Evolutionary conservation across 2,329 filamentous ascomycete species (phyloP).

Genomic region (Tolypocladium amazonense): DNA sequence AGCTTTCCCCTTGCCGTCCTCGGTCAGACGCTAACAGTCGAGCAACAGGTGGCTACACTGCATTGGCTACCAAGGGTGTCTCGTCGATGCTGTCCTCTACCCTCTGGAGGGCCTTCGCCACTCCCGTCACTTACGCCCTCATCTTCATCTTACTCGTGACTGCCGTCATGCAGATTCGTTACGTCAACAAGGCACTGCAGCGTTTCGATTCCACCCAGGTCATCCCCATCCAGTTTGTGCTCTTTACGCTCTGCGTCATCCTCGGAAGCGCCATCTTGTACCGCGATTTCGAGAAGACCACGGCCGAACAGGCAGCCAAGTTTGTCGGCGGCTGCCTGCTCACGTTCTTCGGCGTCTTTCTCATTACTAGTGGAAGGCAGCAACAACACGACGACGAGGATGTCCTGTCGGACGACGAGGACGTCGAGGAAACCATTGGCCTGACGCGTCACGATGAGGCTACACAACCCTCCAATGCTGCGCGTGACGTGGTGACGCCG

Average conservation of each 20-base stretch:
- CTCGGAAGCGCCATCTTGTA: conserved; percentile 88
- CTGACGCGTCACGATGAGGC: conserved; percentile 38
- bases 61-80: conserved; percentile 89
- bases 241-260: conserved; percentile 93
- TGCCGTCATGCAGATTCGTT: conserved; percentile 93
- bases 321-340: conserved; percentile 85
- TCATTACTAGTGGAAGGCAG: conserved; percentile 80
- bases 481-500: conserved; percentile 11
- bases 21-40: neutral
- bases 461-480: conserved; percentile 7
- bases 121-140: conserved; percentile 85
- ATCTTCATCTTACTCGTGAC: conserved; percentile 68
- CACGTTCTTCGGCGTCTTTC: conserved; percentile 93
- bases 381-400: conserved; percentile 46
- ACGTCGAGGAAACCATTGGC: conserved; percentile 53
- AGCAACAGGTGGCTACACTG: conserved; percentile 80
- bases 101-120: conserved; percentile 78
- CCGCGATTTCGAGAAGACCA: conserved; percentile 84
- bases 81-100: conserved; percentile 90
- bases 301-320: conserved; percentile 60
- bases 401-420: conserved; percentile 42
- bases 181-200: conserved; percentile 80
- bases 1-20: neutral
- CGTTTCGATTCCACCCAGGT: conserved; percentile 96
- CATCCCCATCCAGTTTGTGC: conserved; percentile 93